Conservation (phyloP, 192 early-diverging fungal species). For the Backusella westeae region DNA sequence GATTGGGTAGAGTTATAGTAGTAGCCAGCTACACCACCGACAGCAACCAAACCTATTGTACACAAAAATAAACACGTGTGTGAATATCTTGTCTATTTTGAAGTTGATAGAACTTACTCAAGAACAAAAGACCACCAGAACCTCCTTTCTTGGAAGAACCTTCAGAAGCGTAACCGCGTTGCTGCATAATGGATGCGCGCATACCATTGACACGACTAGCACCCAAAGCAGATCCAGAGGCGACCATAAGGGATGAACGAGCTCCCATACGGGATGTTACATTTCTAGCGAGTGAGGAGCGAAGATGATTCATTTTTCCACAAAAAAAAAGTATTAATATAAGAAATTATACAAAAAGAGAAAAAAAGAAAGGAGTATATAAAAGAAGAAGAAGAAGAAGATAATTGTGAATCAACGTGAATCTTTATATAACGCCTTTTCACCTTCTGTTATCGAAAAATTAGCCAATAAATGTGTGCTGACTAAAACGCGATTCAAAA, state of each 20-base stretch:
- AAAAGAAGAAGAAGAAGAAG: background rate
- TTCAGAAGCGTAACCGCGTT: slow-evolving; percentile 13
- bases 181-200: slow-evolving; percentile 7
- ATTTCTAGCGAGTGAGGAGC: slow-evolving; percentile 1
- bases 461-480: background rate
- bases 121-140: slow-evolving; percentile 11
- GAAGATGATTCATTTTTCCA: slow-evolving; percentile 12
- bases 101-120: background rate
- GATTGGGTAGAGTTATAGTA: slow-evolving; percentile 38
- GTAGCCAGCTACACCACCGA: slow-evolving; percentile 50
- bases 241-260: slow-evolving; percentile 3
- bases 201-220: background rate
- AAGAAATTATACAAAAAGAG: background rate
- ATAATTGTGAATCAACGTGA: background rate
- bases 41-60: slow-evolving; percentile 38
- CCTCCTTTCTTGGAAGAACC: slow-evolving; percentile 6
- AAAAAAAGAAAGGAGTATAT: slow-evolving; percentile 1
- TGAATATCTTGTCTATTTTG: background rate
- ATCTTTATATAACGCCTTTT: slow-evolving; percentile 3
- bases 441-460: background rate
- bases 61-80: background rate
- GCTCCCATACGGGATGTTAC: background rate
- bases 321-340: slow-evolving; percentile 1
- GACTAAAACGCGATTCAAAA: slow-evolving; percentile 4
- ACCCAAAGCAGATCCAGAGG: slow-evolving; percentile 8